Percentiles rank a stretch among this genome's conserved stretches.
Conservation (phyloP, 768 basidiomycete genomes). For the Leccinum barrowsii region DNA sequence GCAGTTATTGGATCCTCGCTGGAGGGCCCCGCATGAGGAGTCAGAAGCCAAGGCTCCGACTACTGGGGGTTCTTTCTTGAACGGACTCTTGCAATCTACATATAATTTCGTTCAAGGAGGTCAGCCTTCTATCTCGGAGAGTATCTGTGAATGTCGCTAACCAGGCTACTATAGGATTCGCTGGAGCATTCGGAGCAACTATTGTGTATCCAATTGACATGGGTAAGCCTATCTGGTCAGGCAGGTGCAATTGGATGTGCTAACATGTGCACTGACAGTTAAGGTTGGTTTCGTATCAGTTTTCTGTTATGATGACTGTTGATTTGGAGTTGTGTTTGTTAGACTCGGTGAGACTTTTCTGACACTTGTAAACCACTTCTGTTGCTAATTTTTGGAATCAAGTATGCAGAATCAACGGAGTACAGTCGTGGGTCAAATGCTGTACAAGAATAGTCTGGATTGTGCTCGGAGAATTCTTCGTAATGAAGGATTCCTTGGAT, state of each 20-base stretch:
- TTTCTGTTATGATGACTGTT: slow-evolving; percentile 6
- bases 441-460: slow-evolving; percentile 96
- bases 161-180: slow-evolving; percentile 54
- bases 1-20: slow-evolving; percentile 86
- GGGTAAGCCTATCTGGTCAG: slow-evolving; percentile 44
- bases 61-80: slow-evolving; percentile 43
- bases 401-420: slow-evolving; percentile 98
- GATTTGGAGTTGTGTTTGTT: slow-evolving; percentile 8
- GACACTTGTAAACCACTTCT: not conserved
- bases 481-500: slow-evolving; percentile 93
- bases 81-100: slow-evolving; percentile 59
- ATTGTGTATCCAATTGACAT: slow-evolving; percentile 96
- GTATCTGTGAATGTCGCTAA: slow-evolving; percentile 11
- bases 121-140: slow-evolving; percentile 25
- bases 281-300: slow-evolving; percentile 50
- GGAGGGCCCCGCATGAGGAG: slow-evolving; percentile 69
- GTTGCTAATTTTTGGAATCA: slow-evolving; percentile 5
- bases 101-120: slow-evolving; percentile 91
- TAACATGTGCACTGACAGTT: slow-evolving; percentile 40
- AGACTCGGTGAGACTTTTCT: slow-evolving; percentile 53
- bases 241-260: slow-evolving; percentile 2
- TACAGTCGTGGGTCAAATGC: slow-evolving; percentile 91
- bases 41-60: slow-evolving; percentile 32
- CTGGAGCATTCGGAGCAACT: slow-evolving; percentile 94
- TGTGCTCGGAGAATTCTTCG: slow-evolving; percentile 91